Base-by-base conservation (phyloP, 140 eudicot species). In the Stevia rebaudiana region DNA sequence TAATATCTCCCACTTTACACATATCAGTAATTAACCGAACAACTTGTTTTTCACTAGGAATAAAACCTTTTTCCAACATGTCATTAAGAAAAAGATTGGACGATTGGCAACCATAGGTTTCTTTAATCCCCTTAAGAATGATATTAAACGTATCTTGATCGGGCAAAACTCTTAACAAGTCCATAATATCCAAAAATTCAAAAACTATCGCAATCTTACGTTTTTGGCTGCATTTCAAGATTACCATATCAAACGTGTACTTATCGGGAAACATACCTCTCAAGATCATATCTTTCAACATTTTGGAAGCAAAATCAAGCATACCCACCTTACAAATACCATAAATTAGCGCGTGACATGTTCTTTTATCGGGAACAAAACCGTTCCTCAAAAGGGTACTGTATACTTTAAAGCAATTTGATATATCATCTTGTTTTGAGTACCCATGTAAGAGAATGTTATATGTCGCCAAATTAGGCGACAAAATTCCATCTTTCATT, bases 401-500 rank as follows among this genome's bases (percentile, higher is more conserved):
- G 49, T 88, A 92, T 28, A 85, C 55, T 5, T 43, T 35, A 75
- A 85, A 75, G 86, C 89, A 75, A 16, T 61, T 83, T 5, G 76
- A 56, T 44, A 81, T 43, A 68, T 83, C 78, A n/a, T 39, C 12
- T 58, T 78, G 86, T 67, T 73, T 77, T 40, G 96, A 64, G 68
- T 80, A 80, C 48, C 98, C 89, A 30, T 88, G 98, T 69, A 92
- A 65, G 23, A 92, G 84, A 75, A 92, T 88, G 62, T 88, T 92
- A 65, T 88, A 92, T 11, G 96, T 88, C 21, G 79, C 73, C 82
- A 92, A 79, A 80, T 6, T 87, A 62, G 94, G 89, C 46, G 47
- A 70, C 37, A 75, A 67, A 54, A 18, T 67, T 36, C 52, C 67
- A 11, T 11, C 57, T 36, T 10, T 74, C 98, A 88, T 83, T 40